Evolutionary conservation across 2,329 filamentous ascomycete genomes (phyloP).

Genomic region (Claviceps paspali): DNA sequence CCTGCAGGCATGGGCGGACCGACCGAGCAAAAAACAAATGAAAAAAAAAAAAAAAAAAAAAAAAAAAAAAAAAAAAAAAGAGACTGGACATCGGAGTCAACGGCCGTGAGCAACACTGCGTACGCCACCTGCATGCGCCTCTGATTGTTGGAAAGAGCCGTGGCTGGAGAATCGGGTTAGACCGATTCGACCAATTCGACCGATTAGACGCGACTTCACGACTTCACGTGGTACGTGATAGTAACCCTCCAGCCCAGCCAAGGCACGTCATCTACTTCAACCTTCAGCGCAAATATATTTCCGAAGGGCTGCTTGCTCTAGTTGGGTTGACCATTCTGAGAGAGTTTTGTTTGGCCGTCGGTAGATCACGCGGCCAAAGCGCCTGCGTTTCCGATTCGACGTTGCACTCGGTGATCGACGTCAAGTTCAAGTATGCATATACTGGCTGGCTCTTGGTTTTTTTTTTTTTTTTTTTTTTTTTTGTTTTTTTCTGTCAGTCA

Average conservation of each 20-base stretch:
- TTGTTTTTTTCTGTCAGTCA: not conserved
- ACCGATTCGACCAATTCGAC: not conserved
- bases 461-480: not conserved
- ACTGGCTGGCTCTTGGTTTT: not conserved
- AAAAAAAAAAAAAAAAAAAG: no score
- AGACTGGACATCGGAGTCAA: no score
- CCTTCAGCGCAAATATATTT: no score
- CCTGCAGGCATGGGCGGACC: conserved; percentile 1
- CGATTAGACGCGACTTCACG: no score
- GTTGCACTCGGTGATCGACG: not conserved
- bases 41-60: no score
- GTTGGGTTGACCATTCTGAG: no score
- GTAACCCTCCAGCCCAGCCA: no score
- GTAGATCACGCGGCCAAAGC: no score
- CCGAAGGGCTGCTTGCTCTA: no score
- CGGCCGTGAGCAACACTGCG: not conserved
- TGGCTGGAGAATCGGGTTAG: not conserved
- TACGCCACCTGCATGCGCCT: conserved; percentile 2
- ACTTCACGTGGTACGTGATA: not conserved
- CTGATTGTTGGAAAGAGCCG: not conserved
- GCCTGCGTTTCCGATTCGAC: not conserved
- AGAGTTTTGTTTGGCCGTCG: no score
- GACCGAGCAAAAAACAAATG: no score
- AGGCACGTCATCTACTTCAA: no score
- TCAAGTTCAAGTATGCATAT: not conserved